Evolutionary conservation across 805 yeast genomes (phyloP), one percentile per base, ranked within the genome.

Genomic region (Nakazawaea wyomingensis): DNA sequence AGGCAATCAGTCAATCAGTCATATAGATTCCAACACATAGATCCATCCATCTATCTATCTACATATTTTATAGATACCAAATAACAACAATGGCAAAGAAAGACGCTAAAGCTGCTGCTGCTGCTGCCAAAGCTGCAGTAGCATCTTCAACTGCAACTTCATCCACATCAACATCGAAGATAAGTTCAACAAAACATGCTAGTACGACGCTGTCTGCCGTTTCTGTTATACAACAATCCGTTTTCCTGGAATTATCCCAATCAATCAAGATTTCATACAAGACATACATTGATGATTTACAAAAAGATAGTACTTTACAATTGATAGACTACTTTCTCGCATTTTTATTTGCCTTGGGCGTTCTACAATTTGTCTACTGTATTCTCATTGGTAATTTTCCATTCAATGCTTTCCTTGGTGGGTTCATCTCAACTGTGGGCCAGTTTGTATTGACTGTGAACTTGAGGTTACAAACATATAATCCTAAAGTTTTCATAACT

Each of bases 331-430:
- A 72, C 11, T 93, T 90, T 57, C 71, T 91, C 56, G 76, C 61
- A 20, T 89, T 85, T 51, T 64, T 91, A 46, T 90, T 91, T 14
- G 62, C 69, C 0, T 68, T 87, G 47, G 99, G 96, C 1, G 65
- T 75, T 1, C 62, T 85, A 22, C 98, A 93, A 64, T 88, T 89
- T 57, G 65, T 71, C 4, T 91, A 89, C 62, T 85, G 85, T 51
- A 52, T 82, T 33, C 48, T 88, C 11, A 78, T 89, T 36, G 96
- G 97, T 29, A 87, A 78, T 54, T 93, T 84, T 75, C 99, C 99
- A 14, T 93, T 93, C 75, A 93, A 93, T 65, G 98, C 96, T 19
- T 93, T 93, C 59, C 72, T 93, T 47, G 91, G 96, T 17, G 98
- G 98, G 1, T 93, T 93, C 59, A 76, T 84, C 43, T 70, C 88